Base-by-base conservation (phyloP, 768 basidiomycete species). In the Psilocybe cubensis region DNA sequence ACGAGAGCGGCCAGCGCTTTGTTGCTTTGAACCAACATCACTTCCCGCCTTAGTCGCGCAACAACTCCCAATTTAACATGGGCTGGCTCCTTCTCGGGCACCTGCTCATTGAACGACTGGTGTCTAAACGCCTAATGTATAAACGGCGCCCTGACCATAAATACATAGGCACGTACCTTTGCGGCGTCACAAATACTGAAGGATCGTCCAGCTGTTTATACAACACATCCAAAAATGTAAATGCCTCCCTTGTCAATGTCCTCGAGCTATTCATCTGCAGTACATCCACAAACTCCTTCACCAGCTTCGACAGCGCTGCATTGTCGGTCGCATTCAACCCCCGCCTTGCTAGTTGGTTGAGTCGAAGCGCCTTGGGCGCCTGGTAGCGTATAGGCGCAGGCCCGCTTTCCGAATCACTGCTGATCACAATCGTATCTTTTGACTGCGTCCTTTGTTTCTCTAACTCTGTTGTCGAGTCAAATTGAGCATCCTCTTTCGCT, bases 121-220 rank as follows among this genome's bases (percentile, higher is more conserved):
- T 76, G 65, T 64, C 75, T 70, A 56, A 67, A 31, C 24, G 59
- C 20, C 4, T 14, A 56, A 27, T 55, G 46, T 35, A 27, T 50
- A 31, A 31, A 49, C 7, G n/a, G 14, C 14, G 2, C 41, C n/a
- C 17, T 21, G 42, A 20, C n/a, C n/a, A n/a, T n/a, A 27, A 50
- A 35, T 12, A 12, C 23, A 52, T 35, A 5, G 12, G n/a, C n/a
- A 77, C 66, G 69, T 70, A 79, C 76, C 87, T 79, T 65, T 84
- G 64, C 4, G 88, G 87, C 40, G 78, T 71, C 50, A 81, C 68
- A 62, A 82, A 83, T 35, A 84, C 82, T 18, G 84, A 83, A 29
- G 89, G 86, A 68, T 89, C 85, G 33, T 81, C 83, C 42, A 92
- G 79, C 65, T 88, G 89, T 68, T 87, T 88, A 70, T 83, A 79